Evolutionary conservation across 2,329 filamentous ascomycete species (phyloP), one percentile per base, ranked within the genome.

Genomic region (Trichoderma gracile): DNA sequence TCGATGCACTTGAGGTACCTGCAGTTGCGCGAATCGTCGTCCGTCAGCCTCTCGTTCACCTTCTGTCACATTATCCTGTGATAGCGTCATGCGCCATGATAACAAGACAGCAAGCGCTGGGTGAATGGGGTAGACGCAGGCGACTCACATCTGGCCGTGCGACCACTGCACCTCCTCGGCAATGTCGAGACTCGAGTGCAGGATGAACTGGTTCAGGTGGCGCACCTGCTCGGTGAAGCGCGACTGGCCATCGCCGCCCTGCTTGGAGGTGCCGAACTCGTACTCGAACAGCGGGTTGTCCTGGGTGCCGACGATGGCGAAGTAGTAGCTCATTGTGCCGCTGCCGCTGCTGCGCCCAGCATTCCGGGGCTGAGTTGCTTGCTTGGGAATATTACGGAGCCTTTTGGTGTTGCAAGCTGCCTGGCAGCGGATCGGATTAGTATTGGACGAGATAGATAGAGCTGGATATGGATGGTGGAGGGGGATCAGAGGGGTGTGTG

Each of bases 1-100:
- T 99, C 95, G 78, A 98, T 89, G 77, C 92, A 91, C 78, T 97
- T 98, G 69, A 99, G 88, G 77, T 98, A 97, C 87, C 92, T 96
- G 57, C 17, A 12, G 5, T 14, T n/a, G 23, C 45, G 40, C 52
- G n/a, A 12, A 25, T 7, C 19, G 8, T n/a, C 30, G 19, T 19
- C 10, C 8, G 14, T 42, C 52, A 53, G 50, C 50, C 27, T 33
- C 27, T n/a, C 2, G 9, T 38, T 14, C 14, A n/a, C 17, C 30
- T 59, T 10, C 10, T 1, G 8, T 10, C 10, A 33, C 30, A 33
- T 17, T 10, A 33, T 50, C 21, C 10, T 15, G 17, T 12, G n/a
- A 33, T 1, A 33, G 10, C 30, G 8, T 33, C 30, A 33, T 33
- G 30, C 30, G 30, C 30, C 30, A 33, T 33, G 30, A 33, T 9